Conservation (phyloP, 148 eudicot species). For the Camellia japonica region DNA sequence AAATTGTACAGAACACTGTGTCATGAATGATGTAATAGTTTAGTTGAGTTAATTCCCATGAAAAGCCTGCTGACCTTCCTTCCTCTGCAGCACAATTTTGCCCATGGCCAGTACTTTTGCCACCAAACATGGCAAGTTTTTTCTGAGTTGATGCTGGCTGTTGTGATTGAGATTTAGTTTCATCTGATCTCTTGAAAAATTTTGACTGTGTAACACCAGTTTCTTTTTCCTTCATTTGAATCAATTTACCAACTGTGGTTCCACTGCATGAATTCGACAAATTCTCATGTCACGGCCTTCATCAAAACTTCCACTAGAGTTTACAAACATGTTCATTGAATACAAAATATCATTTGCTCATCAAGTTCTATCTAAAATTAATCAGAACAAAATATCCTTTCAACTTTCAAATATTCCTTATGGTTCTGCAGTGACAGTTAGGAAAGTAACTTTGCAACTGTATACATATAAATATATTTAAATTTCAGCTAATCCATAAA, state of each 20-base stretch:
- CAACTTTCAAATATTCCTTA: background rate
- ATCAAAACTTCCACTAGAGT: background rate
- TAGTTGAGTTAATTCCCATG: too few species aligned
- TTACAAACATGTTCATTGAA: background rate
- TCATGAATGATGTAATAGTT: too few species aligned
- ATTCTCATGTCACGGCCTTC: background rate
- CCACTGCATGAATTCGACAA: conserved; percentile 38
- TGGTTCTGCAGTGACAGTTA: background rate
- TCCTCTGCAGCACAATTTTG: too few species aligned
- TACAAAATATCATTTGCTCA: background rate
- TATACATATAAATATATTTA: background rate
- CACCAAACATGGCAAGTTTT: too few species aligned
- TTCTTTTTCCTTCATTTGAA: too few species aligned
- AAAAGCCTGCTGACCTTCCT: too few species aligned
- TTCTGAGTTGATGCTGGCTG: too few species aligned
- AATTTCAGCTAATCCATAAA: background rate
- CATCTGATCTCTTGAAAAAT: too few species aligned
- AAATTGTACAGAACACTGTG: too few species aligned
- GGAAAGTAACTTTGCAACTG: background rate
- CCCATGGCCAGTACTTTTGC: too few species aligned
- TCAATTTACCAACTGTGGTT: conserved; percentile 27
- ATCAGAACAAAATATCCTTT: background rate
- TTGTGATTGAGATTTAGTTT: too few species aligned
- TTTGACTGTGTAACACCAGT: too few species aligned
- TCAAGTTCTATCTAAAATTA: background rate